Conservation (phyloP, 129 eudicot genomes). For the Heracleum sosnowskyi region DNA sequence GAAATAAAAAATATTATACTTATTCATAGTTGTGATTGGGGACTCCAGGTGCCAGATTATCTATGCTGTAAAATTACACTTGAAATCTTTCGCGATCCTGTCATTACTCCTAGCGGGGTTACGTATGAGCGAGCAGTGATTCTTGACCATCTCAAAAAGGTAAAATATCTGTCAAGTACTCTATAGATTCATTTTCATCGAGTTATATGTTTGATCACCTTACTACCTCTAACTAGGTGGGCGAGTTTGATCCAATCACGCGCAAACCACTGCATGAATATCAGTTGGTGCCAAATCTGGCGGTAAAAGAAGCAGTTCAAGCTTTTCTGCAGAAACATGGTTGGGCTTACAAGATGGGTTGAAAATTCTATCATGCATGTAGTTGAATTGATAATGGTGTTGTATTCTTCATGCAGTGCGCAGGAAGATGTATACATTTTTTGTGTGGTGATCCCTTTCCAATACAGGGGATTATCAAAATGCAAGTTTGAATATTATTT, state of each 20-base stretch:
- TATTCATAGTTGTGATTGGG: neutral
- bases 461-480: neutral
- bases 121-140: slow-evolving; percentile 82
- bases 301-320: slow-evolving; percentile 78
- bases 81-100: slow-evolving; percentile 95
- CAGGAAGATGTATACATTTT: neutral
- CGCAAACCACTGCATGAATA: slow-evolving; percentile 48
- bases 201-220: neutral
- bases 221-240: slow-evolving; percentile 45
- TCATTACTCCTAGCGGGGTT: slow-evolving; percentile 83
- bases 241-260: slow-evolving; percentile 77
- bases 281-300: slow-evolving; percentile 73
- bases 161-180: neutral
- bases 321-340: slow-evolving; percentile 65
- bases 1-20: neutral
- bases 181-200: neutral
- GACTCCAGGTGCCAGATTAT: slow-evolving; percentile 77
- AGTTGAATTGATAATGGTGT: neutral
- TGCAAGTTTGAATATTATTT: neutral
- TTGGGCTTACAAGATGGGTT: slow-evolving; percentile 81
- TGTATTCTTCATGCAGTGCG: neutral
- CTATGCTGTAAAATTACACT: slow-evolving; percentile 87
- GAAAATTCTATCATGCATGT: neutral
- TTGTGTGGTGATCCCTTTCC: neutral
- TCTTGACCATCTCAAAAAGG: slow-evolving; percentile 84